Evolutionary conservation across 1,139 yeast genomes (phyloP), one percentile per base, ranked within the genome.

Genomic region (Yamadazyma membranifaciens): DNA sequence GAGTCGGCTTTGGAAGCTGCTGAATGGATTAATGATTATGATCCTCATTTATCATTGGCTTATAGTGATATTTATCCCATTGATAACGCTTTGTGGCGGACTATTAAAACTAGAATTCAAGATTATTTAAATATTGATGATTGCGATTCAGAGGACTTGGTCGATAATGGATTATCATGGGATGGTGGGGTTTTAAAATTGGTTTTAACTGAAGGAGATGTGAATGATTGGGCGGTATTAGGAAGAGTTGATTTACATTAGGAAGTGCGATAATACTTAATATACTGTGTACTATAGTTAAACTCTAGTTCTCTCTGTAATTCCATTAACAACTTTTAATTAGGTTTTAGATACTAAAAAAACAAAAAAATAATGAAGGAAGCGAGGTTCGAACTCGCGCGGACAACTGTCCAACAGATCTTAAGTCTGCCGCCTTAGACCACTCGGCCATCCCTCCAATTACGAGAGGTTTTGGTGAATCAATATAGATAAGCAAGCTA

Each of bases 331-430:
- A 20, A 20, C 24, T 7, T 7, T 20, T 20, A 7, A 6, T 20
- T 6, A 20, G 24, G 24, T 5, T 20, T 6, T 6, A 20, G 5
- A 20, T 20, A 20, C 5, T 6, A 20, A 20, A 20, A 20, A 20
- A 6, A 7, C 24, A 39, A 47, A 62, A 70, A 71, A 62, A 63
- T 67, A 66, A 57, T 80, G 85, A 79, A 78, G 84, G 85, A 75
- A 78, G 86, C 85, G 86, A 79, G 86, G 84, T 80, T 80, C 86
- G 86, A 81, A 80, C 86, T 80, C 85, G 84, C 85, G 85, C 86
- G 86, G 85, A 78, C 81, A 65, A 39, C 55, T 52, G 72, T 68
- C 75, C 75, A 69, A 65, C 67, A 65, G 75, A 69, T 67, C 75
- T 69, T 69, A 69, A 69, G 75, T 69, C 75, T 66, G 67, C 74